Conservation (phyloP, 2,329 filamentous ascomycete genomes). For the Diaporthe eres region DNA sequence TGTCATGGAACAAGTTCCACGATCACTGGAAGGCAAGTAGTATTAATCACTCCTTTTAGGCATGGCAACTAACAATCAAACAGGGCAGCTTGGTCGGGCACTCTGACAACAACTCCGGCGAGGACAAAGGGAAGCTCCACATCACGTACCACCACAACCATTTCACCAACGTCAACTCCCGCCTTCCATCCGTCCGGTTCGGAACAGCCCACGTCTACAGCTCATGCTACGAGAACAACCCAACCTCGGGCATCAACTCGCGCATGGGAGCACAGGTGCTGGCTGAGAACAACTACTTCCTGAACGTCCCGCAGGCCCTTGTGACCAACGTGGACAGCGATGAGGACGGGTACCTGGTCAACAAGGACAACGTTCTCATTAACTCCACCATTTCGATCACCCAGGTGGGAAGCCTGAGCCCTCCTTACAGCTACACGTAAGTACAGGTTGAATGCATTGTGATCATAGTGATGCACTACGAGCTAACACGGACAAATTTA, state of each 20-base stretch:
- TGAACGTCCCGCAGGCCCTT: constrained; percentile 57
- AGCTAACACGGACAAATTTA: background rate
- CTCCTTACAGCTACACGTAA: constrained; percentile 55
- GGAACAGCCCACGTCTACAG: constrained; percentile 65
- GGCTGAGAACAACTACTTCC: constrained; percentile 65
- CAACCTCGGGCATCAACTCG: constrained; percentile 66
- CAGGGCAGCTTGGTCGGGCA: constrained; percentile 68
- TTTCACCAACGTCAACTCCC: constrained; percentile 61
- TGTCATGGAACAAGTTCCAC: constrained; percentile 52
- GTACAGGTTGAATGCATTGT: constrained; percentile 26
- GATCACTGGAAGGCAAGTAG: constrained; percentile 69
- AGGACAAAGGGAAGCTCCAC: constrained; percentile 59
- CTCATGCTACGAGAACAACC: constrained; percentile 59
- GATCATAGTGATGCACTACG: background rate
- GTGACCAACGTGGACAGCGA: constrained; percentile 60
- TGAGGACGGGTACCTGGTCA: constrained; percentile 59
- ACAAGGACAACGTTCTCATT: constrained; percentile 61
- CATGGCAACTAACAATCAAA: background rate
- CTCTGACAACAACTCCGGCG: constrained; percentile 67
- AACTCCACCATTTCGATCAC: constrained; percentile 53
- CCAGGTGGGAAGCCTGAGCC: constrained; percentile 50
- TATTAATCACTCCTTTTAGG: background rate
- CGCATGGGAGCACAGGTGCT: constrained; percentile 66
- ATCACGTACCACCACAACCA: constrained; percentile 66
- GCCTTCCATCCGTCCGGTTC: constrained; percentile 63